Conservation (phyloP, 805 yeast species). For the Sungouiozyma ichnusensis region DNA sequence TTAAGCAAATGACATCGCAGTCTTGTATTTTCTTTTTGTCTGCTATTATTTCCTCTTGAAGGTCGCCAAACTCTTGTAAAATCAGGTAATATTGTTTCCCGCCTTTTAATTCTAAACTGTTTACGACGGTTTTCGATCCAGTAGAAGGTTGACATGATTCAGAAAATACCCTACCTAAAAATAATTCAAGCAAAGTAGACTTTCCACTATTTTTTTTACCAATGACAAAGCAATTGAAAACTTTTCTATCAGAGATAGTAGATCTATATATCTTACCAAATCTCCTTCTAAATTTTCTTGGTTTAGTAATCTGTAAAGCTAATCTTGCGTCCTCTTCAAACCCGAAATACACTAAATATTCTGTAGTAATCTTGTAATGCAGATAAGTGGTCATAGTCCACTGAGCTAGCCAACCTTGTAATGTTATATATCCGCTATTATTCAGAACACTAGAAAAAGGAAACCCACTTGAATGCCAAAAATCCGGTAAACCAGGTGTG, state of each 20-base stretch:
- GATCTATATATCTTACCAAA: slow-evolving; percentile 60
- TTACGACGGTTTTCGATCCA: slow-evolving; percentile 72
- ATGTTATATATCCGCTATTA: slow-evolving; percentile 78
- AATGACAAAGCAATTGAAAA: slow-evolving; percentile 77
- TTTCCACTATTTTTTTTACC: slow-evolving; percentile 88
- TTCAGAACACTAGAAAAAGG: slow-evolving; percentile 84
- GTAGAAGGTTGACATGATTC: slow-evolving; percentile 73
- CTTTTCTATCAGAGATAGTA: slow-evolving; percentile 70
- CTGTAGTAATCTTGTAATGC: slow-evolving; percentile 74
- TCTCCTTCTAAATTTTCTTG: slow-evolving; percentile 58
- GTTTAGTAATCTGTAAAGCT: slow-evolving; percentile 73
- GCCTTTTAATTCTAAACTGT: slow-evolving; percentile 85
- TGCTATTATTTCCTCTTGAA: slow-evolving; percentile 63
- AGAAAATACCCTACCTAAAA: slow-evolving; percentile 62
- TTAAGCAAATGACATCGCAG: slow-evolving; percentile 84
- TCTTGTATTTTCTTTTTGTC: slow-evolving; percentile 59
- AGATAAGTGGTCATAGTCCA: slow-evolving; percentile 95
- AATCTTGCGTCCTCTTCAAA: slow-evolving; percentile 46
- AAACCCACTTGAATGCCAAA: slow-evolving; percentile 79
- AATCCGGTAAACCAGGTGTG: slow-evolving; percentile 84
- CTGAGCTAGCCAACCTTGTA: slow-evolving; percentile 98
- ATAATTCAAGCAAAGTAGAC: slow-evolving; percentile 71
- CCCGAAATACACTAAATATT: slow-evolving; percentile 83
- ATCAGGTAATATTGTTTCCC: slow-evolving; percentile 93
- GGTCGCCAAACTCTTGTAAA: slow-evolving; percentile 80